Conservation (phyloP, 306 rosid genomes). For the Prunus kanzakura region DNA sequence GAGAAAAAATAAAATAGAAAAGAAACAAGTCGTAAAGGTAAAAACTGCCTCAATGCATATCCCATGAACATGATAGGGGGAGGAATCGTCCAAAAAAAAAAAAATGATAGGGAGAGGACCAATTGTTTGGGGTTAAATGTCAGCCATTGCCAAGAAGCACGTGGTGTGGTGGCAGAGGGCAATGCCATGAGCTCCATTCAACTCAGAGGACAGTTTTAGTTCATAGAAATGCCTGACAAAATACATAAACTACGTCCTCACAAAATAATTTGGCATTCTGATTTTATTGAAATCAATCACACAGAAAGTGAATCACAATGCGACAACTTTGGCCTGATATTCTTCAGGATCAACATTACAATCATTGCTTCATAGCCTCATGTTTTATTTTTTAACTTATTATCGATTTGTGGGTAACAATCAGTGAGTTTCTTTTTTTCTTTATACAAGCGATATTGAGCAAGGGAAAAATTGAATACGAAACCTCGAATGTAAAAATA, state of each 20-base stretch:
- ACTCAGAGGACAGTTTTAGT: not conserved
- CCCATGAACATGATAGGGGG: not conserved
- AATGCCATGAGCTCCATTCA: not conserved
- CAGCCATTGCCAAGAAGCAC: constrained; percentile 3
- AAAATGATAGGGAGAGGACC: not conserved
- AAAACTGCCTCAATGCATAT: not conserved
- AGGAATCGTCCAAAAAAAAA: too few relatives aligned
- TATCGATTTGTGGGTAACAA: not conserved
- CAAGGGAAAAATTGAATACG: too few relatives aligned
- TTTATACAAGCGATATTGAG: too few relatives aligned
- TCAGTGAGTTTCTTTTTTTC: not conserved
- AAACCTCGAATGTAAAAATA: accelerated
- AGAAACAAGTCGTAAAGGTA: not conserved
- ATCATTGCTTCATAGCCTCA: constrained; percentile 13
- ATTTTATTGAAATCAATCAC: not conserved
- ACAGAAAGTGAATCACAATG: not conserved
- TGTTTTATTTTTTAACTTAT: not conserved
- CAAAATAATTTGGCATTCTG: not conserved
- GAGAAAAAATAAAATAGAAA: not conserved
- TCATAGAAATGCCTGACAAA: not conserved
- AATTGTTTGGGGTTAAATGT: not conserved
- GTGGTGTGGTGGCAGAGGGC: constrained; percentile 16
- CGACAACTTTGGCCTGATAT: not conserved
- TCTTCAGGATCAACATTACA: constrained; percentile 6
- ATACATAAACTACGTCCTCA: not conserved